These are phyloP conservation scores for Peronospora farinosa DNA, from an alignment of 352 stramenopile species.

Conservation along the genomic window DNA sequence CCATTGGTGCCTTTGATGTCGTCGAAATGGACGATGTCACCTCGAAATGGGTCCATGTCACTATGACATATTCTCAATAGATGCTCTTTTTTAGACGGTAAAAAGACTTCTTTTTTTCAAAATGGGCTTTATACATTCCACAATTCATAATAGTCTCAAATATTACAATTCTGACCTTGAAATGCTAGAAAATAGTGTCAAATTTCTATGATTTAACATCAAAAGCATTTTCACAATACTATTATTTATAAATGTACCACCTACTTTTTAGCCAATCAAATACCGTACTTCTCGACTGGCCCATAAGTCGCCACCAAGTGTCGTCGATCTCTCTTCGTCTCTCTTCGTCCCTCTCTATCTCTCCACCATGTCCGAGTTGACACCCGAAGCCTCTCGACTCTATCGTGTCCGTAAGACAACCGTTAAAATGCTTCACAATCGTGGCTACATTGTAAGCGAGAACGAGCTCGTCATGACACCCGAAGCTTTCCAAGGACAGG, in stretches of 20 bases:
- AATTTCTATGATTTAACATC: too few species aligned
- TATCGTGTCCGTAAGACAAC: constrained; percentile 94
- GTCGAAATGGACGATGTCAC: neutral
- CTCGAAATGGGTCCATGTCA: constrained; percentile 42
- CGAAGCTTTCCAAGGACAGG: constrained; percentile 85
- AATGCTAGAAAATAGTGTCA: too few species aligned
- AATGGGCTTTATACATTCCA: too few species aligned
- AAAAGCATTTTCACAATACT: too few species aligned
- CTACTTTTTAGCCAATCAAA: constrained; percentile 13
- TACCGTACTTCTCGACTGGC: constrained; percentile 5
- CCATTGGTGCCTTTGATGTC: constrained; percentile 34
- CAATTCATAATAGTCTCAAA: too few species aligned
- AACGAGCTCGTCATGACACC: constrained; percentile 95
- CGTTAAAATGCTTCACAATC: constrained; percentile 93
- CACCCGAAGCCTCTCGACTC: constrained; percentile 78
- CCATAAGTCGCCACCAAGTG: constrained; percentile 1
- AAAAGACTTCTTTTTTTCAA: too few species aligned
- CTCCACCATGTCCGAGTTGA: constrained; percentile 61
- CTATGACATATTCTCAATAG: constrained; percentile 28
- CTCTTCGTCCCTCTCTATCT: neutral
- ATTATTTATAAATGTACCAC: too few species aligned
- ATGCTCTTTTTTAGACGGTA: too few species aligned
- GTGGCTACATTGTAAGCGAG: constrained; percentile 96
- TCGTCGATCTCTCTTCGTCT: neutral
- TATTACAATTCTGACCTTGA: too few species aligned